Evolutionary conservation across 768 basidiomycete species (phyloP).

Genomic region (Baorangia bicolor): DNA sequence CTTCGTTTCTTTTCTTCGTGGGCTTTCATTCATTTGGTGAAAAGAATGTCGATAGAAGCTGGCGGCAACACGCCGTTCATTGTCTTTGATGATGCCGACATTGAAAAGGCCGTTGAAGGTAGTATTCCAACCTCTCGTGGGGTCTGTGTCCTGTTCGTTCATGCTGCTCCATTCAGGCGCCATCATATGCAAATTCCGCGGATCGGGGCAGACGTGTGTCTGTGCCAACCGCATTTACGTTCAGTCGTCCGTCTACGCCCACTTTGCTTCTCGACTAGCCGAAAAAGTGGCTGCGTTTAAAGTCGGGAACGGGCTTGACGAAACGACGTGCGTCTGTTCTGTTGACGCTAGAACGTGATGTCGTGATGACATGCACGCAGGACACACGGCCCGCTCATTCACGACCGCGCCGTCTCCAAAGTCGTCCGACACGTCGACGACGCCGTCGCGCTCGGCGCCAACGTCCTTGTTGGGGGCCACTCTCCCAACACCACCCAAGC

Average conservation of each 20-base stretch:
- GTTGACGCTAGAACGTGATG: not conserved
- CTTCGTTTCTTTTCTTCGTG: not conserved
- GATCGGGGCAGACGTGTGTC: slow-evolving; percentile 80
- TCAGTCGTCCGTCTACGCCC: slow-evolving; percentile 87
- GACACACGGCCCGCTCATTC: slow-evolving; percentile 95
- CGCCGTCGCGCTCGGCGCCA: slow-evolving; percentile 81
- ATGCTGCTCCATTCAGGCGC: slow-evolving; percentile 46
- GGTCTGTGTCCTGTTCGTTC: not conserved
- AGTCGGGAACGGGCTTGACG: slow-evolving; percentile 83
- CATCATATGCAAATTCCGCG: slow-evolving; percentile 76
- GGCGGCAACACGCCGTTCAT: slow-evolving; percentile 97
- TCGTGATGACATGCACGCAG: slow-evolving; percentile 34
- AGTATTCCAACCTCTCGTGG: not conserved
- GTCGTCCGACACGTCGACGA: slow-evolving; percentile 85
- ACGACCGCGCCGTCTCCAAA: slow-evolving; percentile 81
- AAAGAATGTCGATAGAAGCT: slow-evolving; percentile 73
- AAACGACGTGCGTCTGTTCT: slow-evolving; percentile 57
- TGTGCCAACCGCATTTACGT: slow-evolving; percentile 93
- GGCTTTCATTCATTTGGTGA: not conserved
- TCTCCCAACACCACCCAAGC: slow-evolving; percentile 42
- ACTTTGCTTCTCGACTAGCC: slow-evolving; percentile 85
- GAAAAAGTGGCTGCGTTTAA: slow-evolving; percentile 83
- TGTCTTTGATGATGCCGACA: slow-evolving; percentile 93
- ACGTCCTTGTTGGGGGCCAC: slow-evolving; percentile 88
- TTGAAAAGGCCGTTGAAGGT: slow-evolving; percentile 90